Conservation (phyloP, 2,329 filamentous ascomycete genomes). For the Truncatella angustata region DNA sequence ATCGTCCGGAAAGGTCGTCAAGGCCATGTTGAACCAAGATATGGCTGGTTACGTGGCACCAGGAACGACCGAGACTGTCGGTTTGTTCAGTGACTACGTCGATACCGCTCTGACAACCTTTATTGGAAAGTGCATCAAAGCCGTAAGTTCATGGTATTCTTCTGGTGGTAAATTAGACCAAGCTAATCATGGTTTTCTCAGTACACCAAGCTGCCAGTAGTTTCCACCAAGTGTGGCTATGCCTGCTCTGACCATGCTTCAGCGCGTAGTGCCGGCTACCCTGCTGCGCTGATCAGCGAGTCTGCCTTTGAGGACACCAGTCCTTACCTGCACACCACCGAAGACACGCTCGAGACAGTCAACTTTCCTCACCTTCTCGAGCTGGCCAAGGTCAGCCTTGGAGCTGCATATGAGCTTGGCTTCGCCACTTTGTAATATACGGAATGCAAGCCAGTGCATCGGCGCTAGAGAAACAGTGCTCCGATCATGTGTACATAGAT, state of each 20-base stretch:
- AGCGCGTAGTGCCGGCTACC: slow-evolving; percentile 64
- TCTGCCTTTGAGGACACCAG: slow-evolving; percentile 58
- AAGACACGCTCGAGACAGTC: slow-evolving; percentile 69
- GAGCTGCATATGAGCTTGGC: slow-evolving; percentile 45
- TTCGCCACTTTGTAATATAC: slow-evolving; percentile 18
- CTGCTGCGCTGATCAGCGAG: slow-evolving; percentile 64
- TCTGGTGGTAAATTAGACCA: neutral
- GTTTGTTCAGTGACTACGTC: slow-evolving; percentile 39
- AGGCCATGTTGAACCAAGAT: slow-evolving; percentile 43
- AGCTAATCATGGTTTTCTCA: too few species aligned
- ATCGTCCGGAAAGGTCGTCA: slow-evolving; percentile 29
- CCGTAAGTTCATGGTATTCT: slow-evolving; percentile 14
- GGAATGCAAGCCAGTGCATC: too few species aligned
- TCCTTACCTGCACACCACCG: slow-evolving; percentile 70
- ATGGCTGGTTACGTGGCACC: slow-evolving; percentile 39
- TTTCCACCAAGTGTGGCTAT: slow-evolving; percentile 51
- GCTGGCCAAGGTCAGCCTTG: slow-evolving; percentile 52
- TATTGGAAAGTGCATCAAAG: slow-evolving; percentile 34
- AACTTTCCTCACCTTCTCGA: slow-evolving; percentile 66
- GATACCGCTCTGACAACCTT: slow-evolving; percentile 33
- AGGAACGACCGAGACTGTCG: slow-evolving; percentile 28
- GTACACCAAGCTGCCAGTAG: slow-evolving; percentile 38
- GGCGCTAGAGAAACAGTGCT: too few species aligned
- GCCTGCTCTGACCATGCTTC: slow-evolving; percentile 69
- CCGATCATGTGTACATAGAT: too few species aligned